Base-by-base conservation (phyloP, 768 basidiomycete species). In the Amanita fuliginea region DNA sequence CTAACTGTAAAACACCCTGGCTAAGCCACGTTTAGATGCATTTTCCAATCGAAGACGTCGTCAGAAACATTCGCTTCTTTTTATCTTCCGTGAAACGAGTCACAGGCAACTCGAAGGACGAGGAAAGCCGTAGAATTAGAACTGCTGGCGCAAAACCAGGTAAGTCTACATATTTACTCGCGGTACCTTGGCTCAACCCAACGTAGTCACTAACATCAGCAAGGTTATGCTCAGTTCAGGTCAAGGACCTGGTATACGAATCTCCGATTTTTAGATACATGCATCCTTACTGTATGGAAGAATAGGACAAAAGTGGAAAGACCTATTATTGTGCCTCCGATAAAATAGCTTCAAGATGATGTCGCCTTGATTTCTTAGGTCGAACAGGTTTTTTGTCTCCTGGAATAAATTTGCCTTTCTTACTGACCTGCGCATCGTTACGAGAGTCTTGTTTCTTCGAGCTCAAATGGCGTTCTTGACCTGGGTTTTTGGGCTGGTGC, bases 161-260 rank as follows among this genome's bases (percentile, higher is more conserved):
- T 74, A 53, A 22, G 64, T 57, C 3, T 28, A 26, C 21, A 22
- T 10, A 14, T 30, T 14, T 14, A 39, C 35, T 45, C 10, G 21
- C 51, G 22, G 14, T 49, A 56, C 49, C 50, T 35, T 33, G 10
- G 18, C 49, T 37, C 13, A 13, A 19, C 24, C 53, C 28, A 3
- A 55, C 41, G 9, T 39, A 88, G 86, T 80, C 46, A 89, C 83
- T 33, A 71, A 80, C 7, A 88, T 96, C 59, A 74, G 69, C n/a
- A 81, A 80, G 55, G 85, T 93, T 19, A 73, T 89, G 58, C 76
- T 96, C 35, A 94, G 89, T 63, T 86, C 91, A 21, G 77, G 77
- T 24, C 83, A 84, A 57, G 90, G 90, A 14, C 93, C 92, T n/a
- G 86, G 87, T 13, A 93, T 96, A 63, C 84, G 78, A 58, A 76